These are phyloP conservation scores for Lumnitzera littorea DNA, from an alignment of 345 rosid species.

Conservation along the genomic window DNA sequence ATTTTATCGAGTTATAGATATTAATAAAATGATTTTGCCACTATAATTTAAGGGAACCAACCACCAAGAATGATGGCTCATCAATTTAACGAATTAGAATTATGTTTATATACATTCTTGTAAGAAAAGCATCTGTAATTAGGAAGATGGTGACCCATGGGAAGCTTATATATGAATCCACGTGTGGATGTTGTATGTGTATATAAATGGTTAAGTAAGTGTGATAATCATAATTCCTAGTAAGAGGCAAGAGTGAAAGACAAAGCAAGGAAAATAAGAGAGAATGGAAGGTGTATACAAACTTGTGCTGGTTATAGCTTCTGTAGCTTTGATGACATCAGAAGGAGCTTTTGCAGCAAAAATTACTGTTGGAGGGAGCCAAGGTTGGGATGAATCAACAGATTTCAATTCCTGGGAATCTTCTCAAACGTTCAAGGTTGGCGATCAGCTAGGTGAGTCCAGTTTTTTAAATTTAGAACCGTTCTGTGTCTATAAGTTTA, in stretches of 20 bases:
- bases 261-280: neutral
- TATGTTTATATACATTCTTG: neutral
- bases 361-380: conserved; percentile 75
- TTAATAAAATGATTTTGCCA: too few relatives aligned
- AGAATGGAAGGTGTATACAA: conserved; percentile 21
- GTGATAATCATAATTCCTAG: neutral
- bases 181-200: neutral
- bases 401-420: conserved; percentile 74
- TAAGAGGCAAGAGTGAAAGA: neutral
- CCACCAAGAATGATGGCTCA: too few relatives aligned
- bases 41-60: too few relatives aligned
- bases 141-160: neutral
- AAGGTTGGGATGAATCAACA: conserved; percentile 80
- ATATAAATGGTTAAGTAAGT: neutral
- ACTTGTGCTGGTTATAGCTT: conserved; percentile 21
- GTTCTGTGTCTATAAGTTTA: too few relatives aligned
- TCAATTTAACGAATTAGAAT: too few relatives aligned
- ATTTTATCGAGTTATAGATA: too few relatives aligned
- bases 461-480: neutral
- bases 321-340: conserved; percentile 24
- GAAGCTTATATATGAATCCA: neutral
- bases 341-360: conserved; percentile 39
- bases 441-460: conserved; percentile 67
- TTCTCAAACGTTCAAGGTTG: conserved; percentile 59
- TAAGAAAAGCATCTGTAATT: conserved; percentile 1